Evolutionary conservation across 1,284 basidiomycete genomes (phyloP).

Genomic region (Trichosporon sp.): DNA sequence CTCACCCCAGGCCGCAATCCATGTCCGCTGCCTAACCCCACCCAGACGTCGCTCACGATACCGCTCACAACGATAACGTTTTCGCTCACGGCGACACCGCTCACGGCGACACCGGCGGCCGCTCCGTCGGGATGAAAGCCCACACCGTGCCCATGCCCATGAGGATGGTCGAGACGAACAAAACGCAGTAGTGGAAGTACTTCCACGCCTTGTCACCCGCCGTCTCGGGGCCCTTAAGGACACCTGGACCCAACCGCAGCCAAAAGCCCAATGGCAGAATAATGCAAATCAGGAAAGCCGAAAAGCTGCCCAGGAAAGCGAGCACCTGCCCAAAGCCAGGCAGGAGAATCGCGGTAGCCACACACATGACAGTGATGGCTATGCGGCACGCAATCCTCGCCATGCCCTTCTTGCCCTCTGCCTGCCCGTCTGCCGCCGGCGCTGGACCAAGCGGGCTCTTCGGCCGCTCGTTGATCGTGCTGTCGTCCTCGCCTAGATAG

Average conservation of each 20-base stretch:
- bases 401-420: conserved; percentile 20
- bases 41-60: background rate
- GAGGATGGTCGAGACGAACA: conserved; percentile 60
- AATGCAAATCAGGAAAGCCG: conserved; percentile 75
- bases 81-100: background rate
- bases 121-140: conserved; percentile 52
- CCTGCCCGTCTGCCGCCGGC: background rate
- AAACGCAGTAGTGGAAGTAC: conserved; percentile 54
- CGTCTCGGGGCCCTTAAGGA: conserved; percentile 33
- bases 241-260: conserved; percentile 30
- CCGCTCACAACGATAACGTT: background rate
- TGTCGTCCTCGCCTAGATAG: conserved; percentile 8
- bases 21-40: background rate
- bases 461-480: background rate
- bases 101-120: background rate
- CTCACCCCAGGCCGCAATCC: too few species aligned
- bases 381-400: conserved; percentile 33
- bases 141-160: conserved; percentile 71
- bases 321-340: conserved; percentile 63
- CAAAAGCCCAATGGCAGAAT: conserved; percentile 59
- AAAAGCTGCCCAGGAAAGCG: conserved; percentile 83
- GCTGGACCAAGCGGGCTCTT: conserved; percentile 3
- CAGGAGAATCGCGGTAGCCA: conserved; percentile 33
- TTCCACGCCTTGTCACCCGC: conserved; percentile 56
- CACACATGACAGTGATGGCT: conserved; percentile 33